Percentiles rank a stretch among this genome's conserved stretches.
Evolutionary conservation across 2,329 filamentous ascomycete genomes (phyloP).

Genomic region (Hymenoscyphus occultus): DNA sequence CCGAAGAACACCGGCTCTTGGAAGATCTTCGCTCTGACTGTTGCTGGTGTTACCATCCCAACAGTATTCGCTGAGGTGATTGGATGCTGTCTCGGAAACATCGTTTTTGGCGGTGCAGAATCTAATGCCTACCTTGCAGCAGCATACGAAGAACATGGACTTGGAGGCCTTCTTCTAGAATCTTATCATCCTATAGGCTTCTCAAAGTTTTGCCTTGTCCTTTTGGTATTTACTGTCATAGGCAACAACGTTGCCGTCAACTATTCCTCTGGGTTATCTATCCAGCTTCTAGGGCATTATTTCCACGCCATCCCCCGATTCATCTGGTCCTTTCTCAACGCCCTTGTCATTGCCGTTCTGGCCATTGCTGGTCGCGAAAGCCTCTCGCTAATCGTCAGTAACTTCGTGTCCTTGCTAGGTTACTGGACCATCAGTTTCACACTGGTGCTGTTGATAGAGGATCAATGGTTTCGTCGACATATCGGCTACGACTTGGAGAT

Average conservation of each 20-base stretch:
- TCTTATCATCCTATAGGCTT: constrained; percentile 46
- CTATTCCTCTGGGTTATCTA: constrained; percentile 33
- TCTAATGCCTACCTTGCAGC: constrained; percentile 40
- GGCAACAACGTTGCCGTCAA: constrained; percentile 35
- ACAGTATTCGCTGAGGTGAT: constrained; percentile 43
- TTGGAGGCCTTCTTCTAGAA: constrained; percentile 47
- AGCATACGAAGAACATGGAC: constrained; percentile 42
- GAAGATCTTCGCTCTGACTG: constrained; percentile 34
- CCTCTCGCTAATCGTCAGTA: constrained; percentile 31
- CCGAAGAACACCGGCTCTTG: constrained; percentile 34
- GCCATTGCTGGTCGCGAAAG: constrained; percentile 32
- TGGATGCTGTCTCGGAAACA: constrained; percentile 42
- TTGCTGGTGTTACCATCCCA: constrained; percentile 31
- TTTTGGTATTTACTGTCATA: constrained; percentile 34
- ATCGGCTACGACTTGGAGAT: constrained; percentile 32
- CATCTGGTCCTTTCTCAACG: constrained; percentile 34
- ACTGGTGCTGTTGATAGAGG: constrained; percentile 33
- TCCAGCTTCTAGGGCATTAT: constrained; percentile 35
- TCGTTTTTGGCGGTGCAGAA: constrained; percentile 35
- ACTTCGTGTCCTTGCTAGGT: constrained; percentile 34
- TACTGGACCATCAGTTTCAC: constrained; percentile 36
- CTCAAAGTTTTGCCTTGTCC: constrained; percentile 45
- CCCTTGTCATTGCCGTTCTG: constrained; percentile 30
- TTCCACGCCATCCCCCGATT: constrained; percentile 37
- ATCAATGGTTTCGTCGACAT: constrained; percentile 28